These are phyloP conservation scores for Plasmodium gonderi DNA, from an alignment of 169 alveolate species.

Conservation along the genomic window DNA sequence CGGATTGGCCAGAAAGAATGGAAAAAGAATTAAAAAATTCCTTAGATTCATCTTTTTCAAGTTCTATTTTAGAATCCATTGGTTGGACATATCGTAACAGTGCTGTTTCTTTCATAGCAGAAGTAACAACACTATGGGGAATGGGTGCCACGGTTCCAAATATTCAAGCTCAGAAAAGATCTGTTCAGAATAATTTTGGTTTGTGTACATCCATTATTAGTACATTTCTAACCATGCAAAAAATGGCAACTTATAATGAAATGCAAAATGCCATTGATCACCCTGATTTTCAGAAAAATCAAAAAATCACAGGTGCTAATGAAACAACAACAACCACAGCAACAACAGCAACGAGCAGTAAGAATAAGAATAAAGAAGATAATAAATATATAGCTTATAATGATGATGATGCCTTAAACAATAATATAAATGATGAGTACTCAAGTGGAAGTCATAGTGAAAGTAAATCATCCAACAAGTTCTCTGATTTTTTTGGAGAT, in stretches of 20 bases:
- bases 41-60: constrained; percentile 76
- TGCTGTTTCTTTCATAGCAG: constrained; percentile 79
- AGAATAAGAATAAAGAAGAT: too few relatives aligned
- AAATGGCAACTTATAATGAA: constrained; percentile 2
- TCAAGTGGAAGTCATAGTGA: not conserved
- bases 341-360: too few relatives aligned
- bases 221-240: constrained; percentile 33
- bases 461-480: not conserved
- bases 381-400: too few relatives aligned
- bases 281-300: not conserved
- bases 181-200: constrained; percentile 39
- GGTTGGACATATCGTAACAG: constrained; percentile 86
- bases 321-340: not conserved
- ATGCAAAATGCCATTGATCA: not conserved
- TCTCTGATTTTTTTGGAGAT: not conserved
- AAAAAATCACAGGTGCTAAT: not conserved
- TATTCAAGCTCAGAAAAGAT: constrained; percentile 79
- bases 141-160: constrained; percentile 81
- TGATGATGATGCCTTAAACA: too few relatives aligned
- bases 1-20: constrained; percentile 44
- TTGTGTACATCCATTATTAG: constrained; percentile 20
- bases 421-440: too few relatives aligned
- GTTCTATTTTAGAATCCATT: constrained; percentile 80
- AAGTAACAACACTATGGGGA: constrained; percentile 83
- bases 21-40: constrained; percentile 32